Evolutionary conservation across 148 eudicot species (phyloP), one percentile per base, ranked within the genome.

Genomic region (Dysphania ambrosioides): DNA sequence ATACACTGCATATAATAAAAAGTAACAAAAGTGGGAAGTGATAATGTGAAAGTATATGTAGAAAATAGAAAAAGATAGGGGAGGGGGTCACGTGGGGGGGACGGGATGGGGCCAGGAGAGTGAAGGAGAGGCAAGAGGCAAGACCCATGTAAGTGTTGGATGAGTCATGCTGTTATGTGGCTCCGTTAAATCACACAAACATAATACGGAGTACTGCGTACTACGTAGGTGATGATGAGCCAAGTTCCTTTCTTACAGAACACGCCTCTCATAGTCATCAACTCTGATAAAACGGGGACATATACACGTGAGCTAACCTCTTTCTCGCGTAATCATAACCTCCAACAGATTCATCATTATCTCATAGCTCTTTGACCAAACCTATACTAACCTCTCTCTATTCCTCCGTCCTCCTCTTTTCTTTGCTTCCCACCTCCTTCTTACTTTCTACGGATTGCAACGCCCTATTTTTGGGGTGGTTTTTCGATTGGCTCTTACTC

Each of bases 241-340:
- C 16, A 13, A 44, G n/a, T n/a, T n/a, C n/a, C 44, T 76, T 58
- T 68, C 73, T 69, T 76, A 44, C 1, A 56, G 7, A 55, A 56
- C 78, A 75, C 78, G 78, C 72, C 64, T 77, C 65, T 78, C 23
- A 31, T 60, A 18, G n/a, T n/a, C n/a, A n/a, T n/a, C n/a, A n/a
- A 30, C 47, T n/a, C 26, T 5, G 18, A 21, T 24, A n/a, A 63
- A 30, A 24, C 4, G 71, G 82, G 55, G 82, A 72, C 72, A 74
- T 5, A 53, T 68, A 76, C 80, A 81, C 84, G 86, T 84, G 86
- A 84, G 66, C 76, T 69, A n/a, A n/a, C 82, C 67, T 61, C 81
- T 67, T 77, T 71, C 42, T 75, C 36, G 36, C 61, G 63, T 60
- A 79, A 79, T 70, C 82, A n/a, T n/a, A n/a, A n/a, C n/a, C n/a